Evolutionary conservation across 345 rosid species (phyloP).

Genomic region (Citrus sp.): DNA sequence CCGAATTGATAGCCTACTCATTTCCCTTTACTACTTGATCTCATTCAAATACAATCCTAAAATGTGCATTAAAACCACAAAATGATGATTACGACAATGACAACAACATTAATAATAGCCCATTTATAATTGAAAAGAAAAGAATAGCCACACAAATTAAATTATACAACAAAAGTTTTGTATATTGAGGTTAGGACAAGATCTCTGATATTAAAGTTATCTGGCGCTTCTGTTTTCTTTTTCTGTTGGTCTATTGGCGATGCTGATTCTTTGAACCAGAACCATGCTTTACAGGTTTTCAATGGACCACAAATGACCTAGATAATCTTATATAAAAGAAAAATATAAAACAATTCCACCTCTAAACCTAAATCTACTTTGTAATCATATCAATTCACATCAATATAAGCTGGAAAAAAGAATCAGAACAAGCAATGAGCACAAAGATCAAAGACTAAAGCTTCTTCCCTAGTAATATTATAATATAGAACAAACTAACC

Average conservation of each 20-base stretch:
- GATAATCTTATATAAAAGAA: background rate
- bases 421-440: background rate
- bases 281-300: background rate
- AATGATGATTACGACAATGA: background rate
- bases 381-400: background rate
- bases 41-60: background rate
- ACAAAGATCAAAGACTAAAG: background rate
- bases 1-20: constrained; percentile 95
- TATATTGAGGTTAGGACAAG: background rate
- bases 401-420: background rate
- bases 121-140: background rate
- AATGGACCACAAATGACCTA: background rate
- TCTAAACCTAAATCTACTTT: background rate
- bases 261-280: background rate
- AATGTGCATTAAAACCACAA: background rate
- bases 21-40: constrained; percentile 7
- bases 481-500: background rate
- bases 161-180: background rate
- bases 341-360: background rate
- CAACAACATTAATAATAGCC: background rate
- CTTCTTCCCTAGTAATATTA: background rate
- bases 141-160: background rate
- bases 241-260: background rate
- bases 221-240: background rate
- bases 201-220: background rate